Evolutionary conservation across 1,284 basidiomycete genomes (phyloP).

Genomic region (Testicularia cyperi): DNA sequence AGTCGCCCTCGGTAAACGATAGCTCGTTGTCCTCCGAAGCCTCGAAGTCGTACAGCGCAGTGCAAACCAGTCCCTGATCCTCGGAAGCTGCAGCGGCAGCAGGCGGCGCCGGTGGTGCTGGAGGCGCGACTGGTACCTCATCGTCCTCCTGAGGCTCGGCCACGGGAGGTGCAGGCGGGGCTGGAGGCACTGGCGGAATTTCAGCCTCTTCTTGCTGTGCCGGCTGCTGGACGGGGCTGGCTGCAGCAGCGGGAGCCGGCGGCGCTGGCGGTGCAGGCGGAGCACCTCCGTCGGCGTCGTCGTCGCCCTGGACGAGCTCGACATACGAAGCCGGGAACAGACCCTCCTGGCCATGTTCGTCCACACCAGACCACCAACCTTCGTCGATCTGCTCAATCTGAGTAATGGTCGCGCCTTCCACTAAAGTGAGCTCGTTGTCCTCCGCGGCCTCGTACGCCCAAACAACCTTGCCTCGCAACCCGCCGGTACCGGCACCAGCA

Average conservation of each 20-base stretch:
- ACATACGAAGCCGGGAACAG: slow-evolving; percentile 58
- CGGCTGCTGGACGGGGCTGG: slow-evolving; percentile 3
- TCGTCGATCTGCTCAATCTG: slow-evolving; percentile 56
- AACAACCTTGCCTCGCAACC: slow-evolving; percentile 42
- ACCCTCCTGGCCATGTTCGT: slow-evolving; percentile 45
- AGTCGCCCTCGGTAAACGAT: slow-evolving; percentile 53
- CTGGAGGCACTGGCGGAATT: slow-evolving; percentile 16
- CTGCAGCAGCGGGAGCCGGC: slow-evolving; percentile 8
- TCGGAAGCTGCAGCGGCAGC: slow-evolving; percentile 1
- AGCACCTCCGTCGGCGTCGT: slow-evolving; percentile 1
- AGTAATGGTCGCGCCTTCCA: slow-evolving; percentile 48
- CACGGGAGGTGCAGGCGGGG: slow-evolving; percentile 20
- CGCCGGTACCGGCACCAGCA: slow-evolving; percentile 3
- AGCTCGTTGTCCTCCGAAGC: slow-evolving; percentile 58
- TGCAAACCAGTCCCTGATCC: slow-evolving; percentile 24
- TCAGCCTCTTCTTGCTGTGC: slow-evolving; percentile 4
- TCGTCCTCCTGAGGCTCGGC: slow-evolving; percentile 13
- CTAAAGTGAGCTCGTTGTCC: slow-evolving; percentile 54
- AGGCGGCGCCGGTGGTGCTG: slow-evolving; percentile 12
- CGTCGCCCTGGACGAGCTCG: slow-evolving; percentile 41
- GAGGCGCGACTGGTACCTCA: slow-evolving; percentile 62
- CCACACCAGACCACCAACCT: slow-evolving; percentile 58
- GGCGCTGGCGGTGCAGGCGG: slow-evolving; percentile 9
- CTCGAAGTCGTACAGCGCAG: slow-evolving; percentile 59
- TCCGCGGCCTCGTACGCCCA: slow-evolving; percentile 57